These are phyloP conservation scores for Ophiobolus disseminans DNA, from an alignment of 2,329 filamentous ascomycete genomes.

Conservation along the genomic window DNA sequence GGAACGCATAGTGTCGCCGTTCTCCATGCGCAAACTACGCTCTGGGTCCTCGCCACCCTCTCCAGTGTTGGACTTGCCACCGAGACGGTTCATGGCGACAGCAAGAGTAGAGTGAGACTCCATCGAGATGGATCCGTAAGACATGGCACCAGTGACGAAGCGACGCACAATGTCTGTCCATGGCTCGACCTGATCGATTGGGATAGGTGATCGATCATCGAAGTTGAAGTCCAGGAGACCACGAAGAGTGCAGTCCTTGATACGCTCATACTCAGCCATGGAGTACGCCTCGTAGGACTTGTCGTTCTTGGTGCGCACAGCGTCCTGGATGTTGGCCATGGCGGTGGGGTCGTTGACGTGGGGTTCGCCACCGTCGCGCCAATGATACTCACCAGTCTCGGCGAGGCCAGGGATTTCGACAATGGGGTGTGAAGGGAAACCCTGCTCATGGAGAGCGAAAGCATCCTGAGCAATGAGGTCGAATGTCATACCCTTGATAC, in stretches of 20 bases:
- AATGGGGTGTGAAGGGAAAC: slow-evolving; percentile 82
- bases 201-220: slow-evolving; percentile 81
- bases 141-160: slow-evolving; percentile 98
- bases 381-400: slow-evolving; percentile 97
- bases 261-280: slow-evolving; percentile 89
- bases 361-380: slow-evolving; percentile 93
- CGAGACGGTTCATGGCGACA: slow-evolving; percentile 94
- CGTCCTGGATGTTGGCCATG: slow-evolving; percentile 97
- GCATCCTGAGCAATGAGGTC: slow-evolving; percentile 93
- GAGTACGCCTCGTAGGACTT: slow-evolving; percentile 98
- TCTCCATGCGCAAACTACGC: slow-evolving; percentile 83
- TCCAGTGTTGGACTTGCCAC: slow-evolving; percentile 96
- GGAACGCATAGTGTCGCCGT: slow-evolving; percentile 95
- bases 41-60: slow-evolving; percentile 97
- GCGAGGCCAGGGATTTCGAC: slow-evolving; percentile 78
- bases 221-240: slow-evolving; percentile 97
- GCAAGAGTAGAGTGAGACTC: slow-evolving; percentile 96
- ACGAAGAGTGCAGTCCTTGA: slow-evolving; percentile 94
- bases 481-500: slow-evolving; percentile 93
- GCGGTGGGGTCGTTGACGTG: slow-evolving; percentile 94
- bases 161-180: slow-evolving; percentile 98
- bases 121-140: slow-evolving; percentile 98
- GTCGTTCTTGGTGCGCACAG: slow-evolving; percentile 95
- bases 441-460: slow-evolving; percentile 92
- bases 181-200: slow-evolving; percentile 95